Base-by-base conservation (phyloP, 441 rosid species). In the Adansonia grandidieri region DNA sequence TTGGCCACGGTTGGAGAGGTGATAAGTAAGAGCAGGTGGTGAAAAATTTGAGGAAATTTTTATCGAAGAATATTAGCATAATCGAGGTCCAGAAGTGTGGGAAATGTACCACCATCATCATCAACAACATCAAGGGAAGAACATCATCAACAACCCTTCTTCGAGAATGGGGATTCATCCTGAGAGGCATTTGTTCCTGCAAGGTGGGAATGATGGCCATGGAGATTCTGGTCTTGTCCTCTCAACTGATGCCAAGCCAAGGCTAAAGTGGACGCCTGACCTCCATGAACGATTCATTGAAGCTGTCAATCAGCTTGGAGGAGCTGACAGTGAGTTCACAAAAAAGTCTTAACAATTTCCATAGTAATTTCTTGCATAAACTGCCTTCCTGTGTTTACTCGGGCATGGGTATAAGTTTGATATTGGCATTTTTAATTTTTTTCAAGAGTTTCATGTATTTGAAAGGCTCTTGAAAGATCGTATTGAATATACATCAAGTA, bases 291-390 rank as follows among this genome's bases (percentile, higher is more conserved):
- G 98, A 51, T 94, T 96, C 84, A 85, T 92, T 7, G 98, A 94
- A 82, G 99, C 98, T 47, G 98, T 96, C 81, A 89, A 91, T 85
- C 97, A 91, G 82, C 99, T 96, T 20, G 99, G 99, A 85, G 99
- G 99, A 82, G 92, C 95, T 80, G 99, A 93, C 76, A 94, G 99
- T 96, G 76, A 88, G 99, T 58, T 67, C 56, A 75, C 15, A 24
- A 32, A 80, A 65, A 50, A 37, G 9, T 6, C 70, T 15, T 40
- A 24, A 24, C 1, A 24, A 24, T 24, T 24, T 24, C 28, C 28
- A 24, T 24, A 24, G 28, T 24, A 24, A 24, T 24, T 24, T 24
- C 28, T 24, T 24, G 28, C 28, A 3, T 62, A 63, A 57, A 54
- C 45, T 78, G 54, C 63, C 19, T 78, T 79, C 28, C 28, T 24